phyloP scores from a whole-genome alignment of 2,329 filamentous ascomycete species.

The Nothophoma quercina region DNA sequence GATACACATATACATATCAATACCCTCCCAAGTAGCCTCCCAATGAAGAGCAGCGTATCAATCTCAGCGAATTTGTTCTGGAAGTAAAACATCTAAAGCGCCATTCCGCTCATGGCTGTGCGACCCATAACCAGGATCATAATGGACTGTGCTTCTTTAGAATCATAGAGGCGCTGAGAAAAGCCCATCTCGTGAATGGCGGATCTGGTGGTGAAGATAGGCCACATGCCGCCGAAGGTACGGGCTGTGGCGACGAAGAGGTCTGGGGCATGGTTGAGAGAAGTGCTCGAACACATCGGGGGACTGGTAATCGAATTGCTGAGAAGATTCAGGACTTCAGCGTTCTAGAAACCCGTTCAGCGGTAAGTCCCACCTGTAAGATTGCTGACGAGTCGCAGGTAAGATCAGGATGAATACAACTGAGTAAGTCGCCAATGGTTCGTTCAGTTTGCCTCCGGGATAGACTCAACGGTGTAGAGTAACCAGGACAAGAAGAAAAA shows the following conservation, averaged over 20 bases:
- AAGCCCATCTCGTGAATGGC: slow-evolving; percentile 48
- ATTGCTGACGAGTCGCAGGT: too few relatives aligned
- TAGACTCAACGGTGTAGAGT: too few relatives aligned
- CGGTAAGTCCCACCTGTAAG: too few relatives aligned
- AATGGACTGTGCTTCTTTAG: slow-evolving; percentile 38
- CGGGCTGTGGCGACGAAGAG: slow-evolving; percentile 41
- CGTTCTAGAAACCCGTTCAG: too few relatives aligned
- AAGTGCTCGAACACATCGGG: too few relatives aligned
- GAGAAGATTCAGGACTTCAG: too few relatives aligned
- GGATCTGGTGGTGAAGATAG: slow-evolving; percentile 41
- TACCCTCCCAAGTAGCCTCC: slow-evolving; percentile 20
- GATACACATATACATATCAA: slow-evolving; percentile 32
- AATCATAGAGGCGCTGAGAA: slow-evolving; percentile 40
- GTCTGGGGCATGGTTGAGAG: slow-evolving; percentile 33
- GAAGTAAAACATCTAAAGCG: slow-evolving; percentile 26
- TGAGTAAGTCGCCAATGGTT: too few relatives aligned
- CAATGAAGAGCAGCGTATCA: slow-evolving; percentile 23
- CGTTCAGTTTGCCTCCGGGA: too few relatives aligned
- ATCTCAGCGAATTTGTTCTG: slow-evolving; percentile 29
- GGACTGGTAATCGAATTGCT: too few relatives aligned
- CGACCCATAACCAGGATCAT: slow-evolving; percentile 36
- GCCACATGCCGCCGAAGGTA: slow-evolving; percentile 46
- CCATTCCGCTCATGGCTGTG: slow-evolving; percentile 15
- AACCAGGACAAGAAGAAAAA: too few relatives aligned
- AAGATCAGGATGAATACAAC: too few relatives aligned